These are phyloP conservation scores for Jaltomata sinuosa DNA, from an alignment of 257 asterid genomes.

Conservation along the genomic window DNA sequence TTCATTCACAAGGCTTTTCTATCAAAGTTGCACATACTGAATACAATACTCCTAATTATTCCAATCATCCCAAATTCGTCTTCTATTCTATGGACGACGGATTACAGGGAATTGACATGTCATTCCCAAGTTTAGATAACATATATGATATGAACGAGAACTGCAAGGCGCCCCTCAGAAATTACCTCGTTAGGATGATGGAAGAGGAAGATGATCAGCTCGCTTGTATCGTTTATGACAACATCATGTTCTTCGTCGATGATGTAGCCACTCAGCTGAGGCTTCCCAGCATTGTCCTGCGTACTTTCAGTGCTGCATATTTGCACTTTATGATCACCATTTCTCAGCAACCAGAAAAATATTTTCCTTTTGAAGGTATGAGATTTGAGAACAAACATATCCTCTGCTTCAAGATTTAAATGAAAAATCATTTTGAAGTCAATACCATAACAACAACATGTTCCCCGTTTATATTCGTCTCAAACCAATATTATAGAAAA, in stretches of 20 bases:
- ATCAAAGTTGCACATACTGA: constrained; percentile 27
- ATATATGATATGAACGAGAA: constrained; percentile 13
- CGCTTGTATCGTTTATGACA: constrained; percentile 34
- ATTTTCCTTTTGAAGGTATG: constrained; percentile 22
- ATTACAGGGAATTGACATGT: neutral
- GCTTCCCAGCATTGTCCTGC: constrained; percentile 36
- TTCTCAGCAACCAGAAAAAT: constrained; percentile 14
- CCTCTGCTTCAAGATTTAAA: neutral
- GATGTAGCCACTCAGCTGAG: constrained; percentile 20
- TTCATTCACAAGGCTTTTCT: constrained; percentile 29
- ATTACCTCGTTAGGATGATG: constrained; percentile 13
- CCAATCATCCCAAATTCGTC: constrained; percentile 30
- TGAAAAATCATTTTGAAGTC: neutral
- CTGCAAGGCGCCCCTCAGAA: constrained; percentile 22
- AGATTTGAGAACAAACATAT: neutral
- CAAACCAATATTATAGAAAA: neutral
- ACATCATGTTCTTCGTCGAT: constrained; percentile 29
- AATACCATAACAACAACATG: neutral
- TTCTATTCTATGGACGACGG: constrained; percentile 17
- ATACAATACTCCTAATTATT: constrained; percentile 30
- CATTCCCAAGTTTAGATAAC: neutral
- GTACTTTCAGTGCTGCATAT: constrained; percentile 22
- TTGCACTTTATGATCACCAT: constrained; percentile 13
- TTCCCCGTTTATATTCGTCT: neutral
- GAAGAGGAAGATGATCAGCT: constrained; percentile 9